A percentile compares a stretch with the other conserved stretches of the same genome.
These are phyloP conservation scores for Medicago arabica DNA, from an alignment of 306 rosid genomes.

Conservation along the genomic window DNA sequence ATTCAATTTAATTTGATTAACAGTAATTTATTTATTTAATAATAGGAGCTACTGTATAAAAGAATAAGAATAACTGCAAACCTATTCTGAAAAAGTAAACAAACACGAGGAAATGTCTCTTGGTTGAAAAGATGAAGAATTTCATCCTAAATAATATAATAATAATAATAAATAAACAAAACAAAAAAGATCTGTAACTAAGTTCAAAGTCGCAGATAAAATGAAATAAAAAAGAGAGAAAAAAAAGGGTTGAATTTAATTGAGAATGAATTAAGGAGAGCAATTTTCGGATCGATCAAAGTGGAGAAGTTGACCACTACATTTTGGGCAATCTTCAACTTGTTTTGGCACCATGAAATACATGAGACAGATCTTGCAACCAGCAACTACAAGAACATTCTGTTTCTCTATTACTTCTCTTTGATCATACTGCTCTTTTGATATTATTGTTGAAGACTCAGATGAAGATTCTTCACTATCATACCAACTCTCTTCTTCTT, in stretches of 20 bases:
- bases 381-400: conserved; percentile 89
- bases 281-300: conserved; percentile 80
- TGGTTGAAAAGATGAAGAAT: conserved; percentile 30
- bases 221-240: not conserved
- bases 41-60: not conserved
- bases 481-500: conserved; percentile 68
- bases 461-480: conserved; percentile 88
- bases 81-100: conserved; percentile 28
- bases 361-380: conserved; percentile 95
- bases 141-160: conserved; percentile 17
- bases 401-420: conserved; percentile 36
- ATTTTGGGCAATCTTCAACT: conserved; percentile 86
- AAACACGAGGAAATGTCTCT: conserved; percentile 31
- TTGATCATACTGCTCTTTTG: conserved; percentile 33
- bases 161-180: conserved; percentile 21
- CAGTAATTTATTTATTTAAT: not conserved
- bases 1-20: not conserved
- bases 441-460: conserved; percentile 43
- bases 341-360: conserved; percentile 96
- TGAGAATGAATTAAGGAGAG: conserved; percentile 34
- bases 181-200: not conserved
- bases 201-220: conserved; percentile 11
- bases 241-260: not conserved
- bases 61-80: not conserved
- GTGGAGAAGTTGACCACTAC: conserved; percentile 89